These are phyloP conservation scores for Talaromyces stipitatus DNA, from an alignment of 495 filamentous ascomycete species.

Conservation along the genomic window DNA sequence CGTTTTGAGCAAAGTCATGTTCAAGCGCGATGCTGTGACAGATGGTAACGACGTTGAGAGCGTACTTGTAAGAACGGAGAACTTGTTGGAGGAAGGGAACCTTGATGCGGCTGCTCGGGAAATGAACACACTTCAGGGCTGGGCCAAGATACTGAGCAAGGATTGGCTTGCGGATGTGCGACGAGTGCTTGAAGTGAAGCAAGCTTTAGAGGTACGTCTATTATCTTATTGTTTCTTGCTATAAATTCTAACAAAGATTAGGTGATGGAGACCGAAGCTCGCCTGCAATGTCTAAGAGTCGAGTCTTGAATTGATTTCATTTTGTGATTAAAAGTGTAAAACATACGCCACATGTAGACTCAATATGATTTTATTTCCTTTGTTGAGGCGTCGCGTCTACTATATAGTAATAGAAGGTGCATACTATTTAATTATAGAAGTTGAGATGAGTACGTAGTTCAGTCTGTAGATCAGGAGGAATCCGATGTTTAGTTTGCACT, in stretches of 20 bases:
- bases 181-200: conserved; percentile 85
- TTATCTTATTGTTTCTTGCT: neutral
- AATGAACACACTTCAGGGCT: conserved; percentile 85
- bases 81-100: conserved; percentile 80
- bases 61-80: conserved; percentile 80
- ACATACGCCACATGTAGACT: conserved; percentile 7
- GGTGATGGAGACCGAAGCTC: conserved; percentile 44
- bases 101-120: conserved; percentile 87
- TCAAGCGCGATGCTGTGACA: conserved; percentile 84
- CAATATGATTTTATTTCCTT: conserved; percentile 26
- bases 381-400: conserved; percentile 5
- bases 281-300: conserved; percentile 42
- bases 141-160: conserved; percentile 86
- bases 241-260: conserved; percentile 7
- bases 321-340: neutral
- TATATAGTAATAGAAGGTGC: neutral
- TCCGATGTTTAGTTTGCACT: conserved; percentile 3
- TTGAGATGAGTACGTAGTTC: neutral
- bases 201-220: conserved; percentile 80
- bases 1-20: conserved; percentile 82
- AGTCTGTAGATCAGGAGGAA: neutral
- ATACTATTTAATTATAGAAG: no score
- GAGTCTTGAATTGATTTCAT: conserved; percentile 19
- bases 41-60: conserved; percentile 91
- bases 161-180: conserved; percentile 90